Evolutionary conservation across 108 stramenopile genomes (phyloP), one percentile per base, ranked within the genome.

Genomic region (Poteriospumella lacustris): DNA sequence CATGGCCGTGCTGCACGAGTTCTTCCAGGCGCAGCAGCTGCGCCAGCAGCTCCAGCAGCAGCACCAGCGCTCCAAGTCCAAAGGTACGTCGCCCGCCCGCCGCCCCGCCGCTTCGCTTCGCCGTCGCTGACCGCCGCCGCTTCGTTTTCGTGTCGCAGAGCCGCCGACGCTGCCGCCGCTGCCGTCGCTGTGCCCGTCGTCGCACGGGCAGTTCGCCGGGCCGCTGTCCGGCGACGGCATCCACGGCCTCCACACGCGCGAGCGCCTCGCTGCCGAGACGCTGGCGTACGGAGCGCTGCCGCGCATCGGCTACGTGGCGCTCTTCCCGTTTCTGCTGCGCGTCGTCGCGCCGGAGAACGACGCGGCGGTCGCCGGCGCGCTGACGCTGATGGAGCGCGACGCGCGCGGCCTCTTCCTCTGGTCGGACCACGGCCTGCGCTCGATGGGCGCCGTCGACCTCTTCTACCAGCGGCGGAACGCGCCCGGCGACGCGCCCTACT

Each of bases 401-500:
- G n/a, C n/a, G n/a, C n/a, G n/a, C n/a, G n/a, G n/a, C n/a, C n/a
- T n/a, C n/a, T n/a, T 84, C 39, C 78, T 88, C 43, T 83, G 84
- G 86, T 58, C 64, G 40, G 78, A 83, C 15, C 39, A 80, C 62
- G 87, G 87, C 33, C 58, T 88, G 0, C 83, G 85, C 19, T 83
- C 82, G 31, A 75, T 88, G 28, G 79, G 81, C 36, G 52, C 39
- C 24, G 44, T 58, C 2, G 76, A 81, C 38, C 76, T 47, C 3
- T 77, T 85, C 5, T 88, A 87, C 79, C 70, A 58, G 44, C 36
- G 40, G 40, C 73, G 59, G 31, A 86, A 88, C 36, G 82, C 85
- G 9, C 84, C 84, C 9, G 85, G 85, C 3, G 85, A 86, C 34
- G 84, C 82, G 34, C 85, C 86, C 26, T 88, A 88, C 68, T 88